phyloP scores from a whole-genome alignment of 129 eudicot species.

The Centaurea solstitialis region DNA sequence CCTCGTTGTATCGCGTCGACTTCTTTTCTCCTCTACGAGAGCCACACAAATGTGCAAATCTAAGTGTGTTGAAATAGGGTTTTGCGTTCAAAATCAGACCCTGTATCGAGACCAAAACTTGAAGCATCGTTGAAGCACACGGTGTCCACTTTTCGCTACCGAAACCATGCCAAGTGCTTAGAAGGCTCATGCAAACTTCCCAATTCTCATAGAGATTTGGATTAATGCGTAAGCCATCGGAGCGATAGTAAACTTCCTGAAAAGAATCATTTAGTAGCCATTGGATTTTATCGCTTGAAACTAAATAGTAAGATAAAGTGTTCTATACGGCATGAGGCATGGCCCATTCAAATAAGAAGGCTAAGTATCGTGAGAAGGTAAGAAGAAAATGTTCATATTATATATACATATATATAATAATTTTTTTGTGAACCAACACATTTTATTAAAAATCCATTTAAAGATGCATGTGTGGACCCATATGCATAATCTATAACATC shows the following conservation, averaged over 20 bases:
- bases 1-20: constrained; percentile 55
- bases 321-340: background rate
- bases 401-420: too few species aligned
- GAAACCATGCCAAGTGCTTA: constrained; percentile 74
- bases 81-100: constrained; percentile 73
- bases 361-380: too few species aligned
- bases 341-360: too few species aligned
- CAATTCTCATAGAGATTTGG: constrained; percentile 67
- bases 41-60: constrained; percentile 37
- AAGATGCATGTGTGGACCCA: too few species aligned
- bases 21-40: constrained; percentile 36
- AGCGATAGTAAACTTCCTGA: constrained; percentile 78
- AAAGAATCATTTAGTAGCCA: constrained; percentile 9
- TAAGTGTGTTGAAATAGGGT: constrained; percentile 79
- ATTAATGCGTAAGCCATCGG: constrained; percentile 79
- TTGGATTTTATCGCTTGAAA: background rate
- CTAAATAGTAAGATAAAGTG: background rate
- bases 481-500: too few species aligned
- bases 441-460: too few species aligned
- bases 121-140: constrained; percentile 65
- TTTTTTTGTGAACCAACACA: too few species aligned
- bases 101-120: constrained; percentile 87
- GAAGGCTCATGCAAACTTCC: constrained; percentile 84
- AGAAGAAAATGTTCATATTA: too few species aligned
- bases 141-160: constrained; percentile 71